Conservation (phyloP, 2,329 filamentous ascomycete genomes). For the Simplicillium aogashimaense region DNA sequence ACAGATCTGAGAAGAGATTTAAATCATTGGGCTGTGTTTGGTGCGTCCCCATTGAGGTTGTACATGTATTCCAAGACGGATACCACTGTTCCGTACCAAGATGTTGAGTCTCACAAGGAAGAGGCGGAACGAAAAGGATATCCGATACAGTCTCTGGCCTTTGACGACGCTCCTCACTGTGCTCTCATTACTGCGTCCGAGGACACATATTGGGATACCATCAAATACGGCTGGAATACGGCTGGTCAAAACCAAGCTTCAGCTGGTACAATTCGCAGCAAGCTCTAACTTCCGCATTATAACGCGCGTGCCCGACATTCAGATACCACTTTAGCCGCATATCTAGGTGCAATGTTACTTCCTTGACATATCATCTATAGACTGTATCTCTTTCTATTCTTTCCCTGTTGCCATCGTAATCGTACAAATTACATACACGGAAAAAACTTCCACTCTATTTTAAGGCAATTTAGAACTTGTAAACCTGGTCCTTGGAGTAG, state of each 20-base stretch:
- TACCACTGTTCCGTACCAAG: conserved; percentile 1
- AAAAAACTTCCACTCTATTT: neutral
- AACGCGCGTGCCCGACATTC: no score
- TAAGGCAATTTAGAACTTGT: conserved; percentile 62
- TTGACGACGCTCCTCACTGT: conserved; percentile 3
- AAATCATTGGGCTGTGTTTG: conserved; percentile 2
- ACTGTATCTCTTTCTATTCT: neutral
- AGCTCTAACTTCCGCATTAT: no score
- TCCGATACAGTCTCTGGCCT: neutral
- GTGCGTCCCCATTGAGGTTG: neutral
- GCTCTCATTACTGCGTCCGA: conserved; percentile 1
- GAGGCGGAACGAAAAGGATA: conserved; percentile 3
- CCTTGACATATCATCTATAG: neutral
- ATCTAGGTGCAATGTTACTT: neutral
- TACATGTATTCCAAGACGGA: conserved; percentile 5
- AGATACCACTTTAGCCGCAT: no score
- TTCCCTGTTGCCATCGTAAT: conserved; percentile 2
- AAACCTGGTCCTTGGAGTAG: conserved; percentile 65
- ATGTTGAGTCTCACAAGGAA: conserved; percentile 3
- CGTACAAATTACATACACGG: conserved; percentile 2
- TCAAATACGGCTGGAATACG: neutral
- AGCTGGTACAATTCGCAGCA: no score
- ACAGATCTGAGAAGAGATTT: conserved; percentile 1
- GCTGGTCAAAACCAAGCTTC: no score
- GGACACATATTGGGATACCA: conserved; percentile 4